Base-by-base conservation (phyloP, 139 green algal genomes). In the Auxenochlorella pyrenoidosa region DNA sequence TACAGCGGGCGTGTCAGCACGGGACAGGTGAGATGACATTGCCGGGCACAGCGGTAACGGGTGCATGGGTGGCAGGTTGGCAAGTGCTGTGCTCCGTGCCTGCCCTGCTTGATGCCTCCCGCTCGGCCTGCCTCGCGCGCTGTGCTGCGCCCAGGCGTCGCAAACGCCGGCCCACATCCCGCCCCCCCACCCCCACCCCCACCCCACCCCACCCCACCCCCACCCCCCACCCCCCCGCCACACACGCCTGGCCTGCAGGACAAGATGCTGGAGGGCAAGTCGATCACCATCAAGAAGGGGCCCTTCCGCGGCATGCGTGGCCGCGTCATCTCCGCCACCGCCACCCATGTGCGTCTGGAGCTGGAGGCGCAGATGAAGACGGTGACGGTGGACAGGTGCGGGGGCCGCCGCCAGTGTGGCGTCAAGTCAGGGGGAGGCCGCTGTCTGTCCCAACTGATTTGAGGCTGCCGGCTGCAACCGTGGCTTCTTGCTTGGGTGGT, bases 291-390 rank as follows among this genome's bases (percentile, higher is more conserved):
- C 30, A 83, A 63, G 66, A 91, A 93, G 60, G 94, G 94, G 2
- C 93, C 91, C 8, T 97, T 95, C 91, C 94, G 96, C 71, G 94
- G 96, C 44, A 99, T 98, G 92, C 89, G 88, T 2, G 96, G 96
- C 1, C 91, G 93, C 18, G 93, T 99, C 16, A 93, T 96, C 79
- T 92, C 94, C n/a, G 94, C 95, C 75, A 98, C 95, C 10, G 92
- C 89, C 34, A 97, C 95, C 28, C 95, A 97, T 65, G 90, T 96
- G n/a, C 91, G 94, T 3, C 78, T 95, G 43, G 96, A 99, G 95
- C 88, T 99, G 79, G 96, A 99, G 79, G 97, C 96, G 6, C 93
- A 97, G 91, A 95, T 94, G 85, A 94, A 94, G 66, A 94, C 93
- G 8, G 94, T 98, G 1, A 98, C 93, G 15, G 93, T 98, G 12